Percentiles rank a stretch among this genome's conserved stretches.
phyloP scores from a whole-genome alignment of 768 basidiomycete species.

The Leccinum incarnatum region DNA sequence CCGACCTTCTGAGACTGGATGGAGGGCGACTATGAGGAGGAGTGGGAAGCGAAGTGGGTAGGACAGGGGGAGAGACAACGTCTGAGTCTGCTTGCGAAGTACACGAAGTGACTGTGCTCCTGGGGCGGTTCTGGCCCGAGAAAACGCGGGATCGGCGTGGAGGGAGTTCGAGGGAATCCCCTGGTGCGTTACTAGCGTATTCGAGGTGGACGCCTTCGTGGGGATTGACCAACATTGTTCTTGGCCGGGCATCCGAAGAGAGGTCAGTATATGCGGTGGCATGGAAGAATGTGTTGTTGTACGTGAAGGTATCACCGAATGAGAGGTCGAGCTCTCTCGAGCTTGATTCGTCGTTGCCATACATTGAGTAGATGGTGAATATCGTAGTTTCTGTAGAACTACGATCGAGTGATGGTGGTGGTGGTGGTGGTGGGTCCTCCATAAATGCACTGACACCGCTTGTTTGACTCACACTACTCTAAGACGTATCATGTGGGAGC shows the following conservation, averaged over 20 bases:
- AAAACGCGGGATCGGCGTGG: constrained; percentile 28
- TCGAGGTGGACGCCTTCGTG: constrained; percentile 19
- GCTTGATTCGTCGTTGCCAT: constrained; percentile 53
- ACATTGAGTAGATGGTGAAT: constrained; percentile 86
- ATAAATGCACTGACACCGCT: constrained; percentile 27
- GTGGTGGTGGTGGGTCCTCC: constrained; percentile 34
- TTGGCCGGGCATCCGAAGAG: constrained; percentile 24
- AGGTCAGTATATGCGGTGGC: constrained; percentile 31
- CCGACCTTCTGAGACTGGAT: constrained; percentile 21
- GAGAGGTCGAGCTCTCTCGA: constrained; percentile 38
- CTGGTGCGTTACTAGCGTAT: constrained; percentile 15
- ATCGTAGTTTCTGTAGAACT: constrained; percentile 72
- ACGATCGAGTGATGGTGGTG: constrained; percentile 39
- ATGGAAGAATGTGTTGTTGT: constrained; percentile 32
- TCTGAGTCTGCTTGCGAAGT: constrained; percentile 24
- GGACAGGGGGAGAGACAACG: constrained; percentile 15
- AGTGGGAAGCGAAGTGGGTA: constrained; percentile 21
- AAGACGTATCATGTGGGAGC: constrained; percentile 79
- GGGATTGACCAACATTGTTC: constrained; percentile 21
- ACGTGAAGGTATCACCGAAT: constrained; percentile 34
- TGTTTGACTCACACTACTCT: neutral
- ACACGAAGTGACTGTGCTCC: constrained; percentile 29
- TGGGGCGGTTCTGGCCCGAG: constrained; percentile 13
- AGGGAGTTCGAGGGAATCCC: constrained; percentile 21
- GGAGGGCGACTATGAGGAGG: constrained; percentile 31